Evolutionary conservation across 495 filamentous ascomycete species (phyloP), one percentile per base, ranked within the genome.

Genomic region (Penicillium coprophilum): DNA sequence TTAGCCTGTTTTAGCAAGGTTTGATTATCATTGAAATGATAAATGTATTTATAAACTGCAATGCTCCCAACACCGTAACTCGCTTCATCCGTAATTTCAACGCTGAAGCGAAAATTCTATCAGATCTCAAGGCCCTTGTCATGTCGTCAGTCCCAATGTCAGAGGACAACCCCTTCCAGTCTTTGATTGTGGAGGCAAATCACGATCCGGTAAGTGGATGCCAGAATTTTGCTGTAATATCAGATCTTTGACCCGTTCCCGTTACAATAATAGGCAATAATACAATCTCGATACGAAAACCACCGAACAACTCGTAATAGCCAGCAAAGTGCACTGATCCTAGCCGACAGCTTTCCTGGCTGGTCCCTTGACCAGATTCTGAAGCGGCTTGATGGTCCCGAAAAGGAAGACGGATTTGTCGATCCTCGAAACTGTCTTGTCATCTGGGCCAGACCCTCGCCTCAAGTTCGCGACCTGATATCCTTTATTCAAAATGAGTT

Each of bases 381-480:
- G 1, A 73, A 81, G 17, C 84, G 85, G 46, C 72, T 96, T 15
- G 77, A 83, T 56, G 79, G 87, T 38, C 82, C 80, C 1, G 66
- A 68, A 0, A 73, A 85, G 38, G 81, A 91, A 58, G 82, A 88
- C 31, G 81, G 80, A 4, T 90, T 85, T 64, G 41, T 74, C 6
- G 91, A 96, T 64, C 80, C 84, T 20, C 78, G 91, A 32, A 75
- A 96, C 61, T 94, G 90, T 67, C 77, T 96, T 27, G 86, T 88
- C 1, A 87, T 96, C 64, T 96, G 92, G 92, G 90, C 87, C 13
- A 79, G 90, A 12, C 92, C 92, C 5, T 84, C 91, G 9, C 63
- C 79, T 36, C 76, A 82, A 39, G 73, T 96, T 1, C 66, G 82
- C 19, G 68, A 79, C n/a, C 66, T 96, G 52, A 82, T 91, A 10